Evolutionary conservation across 305 asterid species (phyloP).

Genomic region (Plantago rigida): DNA sequence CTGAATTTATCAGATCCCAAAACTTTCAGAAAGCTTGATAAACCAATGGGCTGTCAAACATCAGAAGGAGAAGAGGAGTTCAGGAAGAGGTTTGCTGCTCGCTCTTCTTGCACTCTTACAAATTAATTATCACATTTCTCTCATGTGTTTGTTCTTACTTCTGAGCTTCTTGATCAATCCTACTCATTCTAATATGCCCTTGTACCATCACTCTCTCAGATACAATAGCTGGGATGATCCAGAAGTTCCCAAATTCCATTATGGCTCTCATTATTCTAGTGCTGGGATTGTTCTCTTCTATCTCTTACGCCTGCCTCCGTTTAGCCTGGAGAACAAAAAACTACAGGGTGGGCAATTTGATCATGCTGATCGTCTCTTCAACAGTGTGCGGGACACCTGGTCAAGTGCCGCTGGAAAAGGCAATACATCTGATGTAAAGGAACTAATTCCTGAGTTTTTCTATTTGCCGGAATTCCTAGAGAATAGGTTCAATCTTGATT

Average conservation of each 20-base stretch:
- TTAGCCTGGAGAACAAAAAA: slow-evolving; percentile 82
- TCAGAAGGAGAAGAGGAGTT: slow-evolving; percentile 94
- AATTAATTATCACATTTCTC: slow-evolving; percentile 9
- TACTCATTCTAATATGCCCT: slow-evolving; percentile 21
- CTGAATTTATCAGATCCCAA: slow-evolving; percentile 75
- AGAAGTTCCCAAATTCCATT: slow-evolving; percentile 96
- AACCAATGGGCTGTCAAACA: slow-evolving; percentile 98
- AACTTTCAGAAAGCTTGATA: slow-evolving; percentile 81
- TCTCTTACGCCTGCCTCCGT: slow-evolving; percentile 92
- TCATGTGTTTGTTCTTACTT: slow-evolving; percentile 9
- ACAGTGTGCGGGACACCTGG: slow-evolving; percentile 90
- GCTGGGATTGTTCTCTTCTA: slow-evolving; percentile 99
- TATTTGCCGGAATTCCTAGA: slow-evolving; percentile 93
- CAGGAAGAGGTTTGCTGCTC: slow-evolving; percentile 64
- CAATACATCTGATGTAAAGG: slow-evolving; percentile 98
- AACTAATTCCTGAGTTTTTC: slow-evolving; percentile 92
- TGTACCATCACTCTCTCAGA: slow-evolving; percentile 34
- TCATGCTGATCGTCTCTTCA: slow-evolving; percentile 98
- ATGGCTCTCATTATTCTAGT: slow-evolving; percentile 98
- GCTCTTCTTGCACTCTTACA: slow-evolving; percentile 20
- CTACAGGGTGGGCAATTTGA: slow-evolving; percentile 99
- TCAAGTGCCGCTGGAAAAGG: slow-evolving; percentile 96
- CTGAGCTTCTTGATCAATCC: slow-evolving; percentile 12
- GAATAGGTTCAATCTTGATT: slow-evolving; percentile 79
- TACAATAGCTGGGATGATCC: slow-evolving; percentile 99